Evolutionary conservation across 345 rosid genomes (phyloP).

Genomic region (Adansonia digitata): DNA sequence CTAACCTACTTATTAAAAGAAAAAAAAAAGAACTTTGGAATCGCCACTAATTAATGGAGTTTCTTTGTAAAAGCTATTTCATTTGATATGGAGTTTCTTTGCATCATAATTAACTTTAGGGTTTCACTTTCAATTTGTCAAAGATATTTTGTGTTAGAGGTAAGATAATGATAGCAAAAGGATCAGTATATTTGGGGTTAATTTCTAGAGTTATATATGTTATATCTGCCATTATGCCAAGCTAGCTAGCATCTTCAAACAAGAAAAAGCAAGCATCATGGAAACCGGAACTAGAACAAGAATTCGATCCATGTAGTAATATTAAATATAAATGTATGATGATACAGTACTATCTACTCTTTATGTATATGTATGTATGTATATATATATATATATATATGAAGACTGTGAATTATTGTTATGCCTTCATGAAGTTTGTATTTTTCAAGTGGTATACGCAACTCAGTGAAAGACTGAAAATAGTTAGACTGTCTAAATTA

Average conservation of each 20-base stretch:
- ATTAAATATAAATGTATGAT: background rate
- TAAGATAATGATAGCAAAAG: background rate
- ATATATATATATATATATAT: no score
- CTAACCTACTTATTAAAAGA: no score
- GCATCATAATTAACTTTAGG: background rate
- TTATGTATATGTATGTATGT: no score
- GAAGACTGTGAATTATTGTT: background rate
- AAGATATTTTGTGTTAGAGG: background rate
- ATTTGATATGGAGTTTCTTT: no score
- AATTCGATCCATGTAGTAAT: background rate
- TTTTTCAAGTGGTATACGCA: background rate
- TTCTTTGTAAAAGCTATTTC: no score
- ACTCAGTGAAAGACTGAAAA: background rate
- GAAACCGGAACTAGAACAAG: background rate
- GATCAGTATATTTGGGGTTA: background rate
- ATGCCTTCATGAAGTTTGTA: background rate
- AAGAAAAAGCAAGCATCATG: background rate
- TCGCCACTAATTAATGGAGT: no score
- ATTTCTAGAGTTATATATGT: constrained; percentile 2
- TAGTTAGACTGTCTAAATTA: background rate
- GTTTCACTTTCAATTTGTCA: background rate
- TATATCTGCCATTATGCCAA: background rate
- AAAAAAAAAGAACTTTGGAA: no score
- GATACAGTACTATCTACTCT: no score
- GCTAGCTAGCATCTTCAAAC: background rate